Percentiles rank a stretch among this genome's conserved stretches.
These are phyloP conservation scores for Psidium guajava DNA, from an alignment of 345 rosid species.

Conservation along the genomic window DNA sequence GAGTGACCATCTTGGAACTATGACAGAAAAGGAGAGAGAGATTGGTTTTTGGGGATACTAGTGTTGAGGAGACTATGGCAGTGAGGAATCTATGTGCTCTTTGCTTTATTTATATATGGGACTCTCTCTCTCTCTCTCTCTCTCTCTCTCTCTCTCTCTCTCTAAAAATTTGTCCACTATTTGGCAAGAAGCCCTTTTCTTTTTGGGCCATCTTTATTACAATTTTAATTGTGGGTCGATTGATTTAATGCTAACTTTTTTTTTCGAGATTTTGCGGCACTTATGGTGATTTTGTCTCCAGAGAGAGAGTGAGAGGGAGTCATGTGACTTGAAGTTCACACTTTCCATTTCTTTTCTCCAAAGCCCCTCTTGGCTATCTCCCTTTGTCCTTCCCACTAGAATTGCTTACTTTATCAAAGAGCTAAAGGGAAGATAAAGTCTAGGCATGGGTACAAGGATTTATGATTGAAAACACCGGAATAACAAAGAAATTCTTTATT, in stretches of 20 bases:
- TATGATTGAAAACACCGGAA: background rate
- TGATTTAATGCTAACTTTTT: background rate
- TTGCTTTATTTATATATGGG: background rate
- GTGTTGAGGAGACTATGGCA: background rate
- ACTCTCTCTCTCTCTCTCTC: background rate
- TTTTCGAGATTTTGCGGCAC: background rate
- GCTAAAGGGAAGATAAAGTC: background rate
- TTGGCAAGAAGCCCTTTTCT: background rate
- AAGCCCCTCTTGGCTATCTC: background rate
- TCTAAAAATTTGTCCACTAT: background rate
- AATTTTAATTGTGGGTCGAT: background rate
- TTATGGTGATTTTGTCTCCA: background rate
- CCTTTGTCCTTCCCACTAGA: background rate
- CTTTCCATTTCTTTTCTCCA: background rate
- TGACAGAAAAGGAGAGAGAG: conserved; percentile 1
- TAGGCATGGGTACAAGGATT: background rate
- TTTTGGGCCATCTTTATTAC: background rate
- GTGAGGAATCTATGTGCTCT: background rate
- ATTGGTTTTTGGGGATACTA: background rate
- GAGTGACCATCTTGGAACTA: background rate
- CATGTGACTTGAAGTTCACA: background rate
- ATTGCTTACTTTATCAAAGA: background rate
- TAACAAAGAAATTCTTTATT: background rate
- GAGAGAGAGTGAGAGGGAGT: background rate
- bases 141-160: background rate